Evolutionary conservation across 306 rosid genomes (phyloP), one percentile per base, ranked within the genome.

Genomic region (Vicia villosa): DNA sequence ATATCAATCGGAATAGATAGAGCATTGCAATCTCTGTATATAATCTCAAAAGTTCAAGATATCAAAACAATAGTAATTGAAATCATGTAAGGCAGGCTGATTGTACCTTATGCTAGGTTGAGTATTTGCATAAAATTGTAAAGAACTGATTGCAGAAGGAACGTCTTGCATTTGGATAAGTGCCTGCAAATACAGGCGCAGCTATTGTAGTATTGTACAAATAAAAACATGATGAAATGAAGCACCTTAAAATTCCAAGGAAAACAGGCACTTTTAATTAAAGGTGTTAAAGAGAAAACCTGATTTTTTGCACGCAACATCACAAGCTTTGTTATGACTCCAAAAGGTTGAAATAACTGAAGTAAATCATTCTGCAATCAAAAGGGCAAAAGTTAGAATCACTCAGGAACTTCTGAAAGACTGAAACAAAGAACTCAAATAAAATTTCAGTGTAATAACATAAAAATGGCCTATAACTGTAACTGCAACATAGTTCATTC

Each of bases 291-390:
- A n/a, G 26, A 74, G 56, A 77, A 74, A 66, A 94, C 99, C 99
- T 95, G 99, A 81, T 95, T 95, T 82, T 95, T 95, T 3, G 99
- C 99, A 20, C 99, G 97, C 77, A 95, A 88, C 99, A 95, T 95
- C 70, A 95, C 99, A 77, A 95, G 97, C 91, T 95, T 95, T 49
- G 95, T 95, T 73, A 95, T 89, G 66, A 89, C 97, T 69, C 99
- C 99, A 76, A 95, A 91, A 58, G 88, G 95, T 84, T 91, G 96
- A 85, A 95, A 95, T 82, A 95, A 82, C 88, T 87, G 99, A 69
- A 91, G 97, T 73, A 95, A 82, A 86, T 95, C 99, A 73, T 95
- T 89, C 99, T 95, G 86, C 78, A 61, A 52, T 43, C 54, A 68
- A 30, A 76, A 79, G 58, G 30, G 37, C 21, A 38, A 28, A 34